These are phyloP conservation scores for Knoxdaviesia capensis DNA, from an alignment of 2,329 filamentous ascomycete genomes.

Conservation along the genomic window DNA sequence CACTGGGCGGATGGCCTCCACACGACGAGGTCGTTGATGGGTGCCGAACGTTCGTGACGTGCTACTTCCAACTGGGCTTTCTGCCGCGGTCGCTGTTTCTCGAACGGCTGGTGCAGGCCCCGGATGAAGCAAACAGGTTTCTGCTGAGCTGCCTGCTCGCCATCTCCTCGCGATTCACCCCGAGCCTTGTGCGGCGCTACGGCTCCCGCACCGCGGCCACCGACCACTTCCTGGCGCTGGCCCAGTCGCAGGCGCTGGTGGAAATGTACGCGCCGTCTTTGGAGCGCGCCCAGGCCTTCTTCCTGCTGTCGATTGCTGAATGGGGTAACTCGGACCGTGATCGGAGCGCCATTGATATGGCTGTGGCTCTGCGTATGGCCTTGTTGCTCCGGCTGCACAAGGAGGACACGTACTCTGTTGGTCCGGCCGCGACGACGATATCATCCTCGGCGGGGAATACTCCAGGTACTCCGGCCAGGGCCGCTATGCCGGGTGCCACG, in stretches of 20 bases:
- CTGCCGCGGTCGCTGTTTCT: constrained; percentile 13
- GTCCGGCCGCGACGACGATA: too few relatives aligned
- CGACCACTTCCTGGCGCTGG: constrained; percentile 9
- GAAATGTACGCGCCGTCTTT: constrained; percentile 12
- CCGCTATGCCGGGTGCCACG: constrained; percentile 5
- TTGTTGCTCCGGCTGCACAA: constrained; percentile 14
- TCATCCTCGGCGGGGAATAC: too few relatives aligned
- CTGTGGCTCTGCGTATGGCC: constrained; percentile 16
- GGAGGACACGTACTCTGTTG: constrained; percentile 13
- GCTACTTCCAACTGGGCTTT: constrained; percentile 14
- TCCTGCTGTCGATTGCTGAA: constrained; percentile 13
- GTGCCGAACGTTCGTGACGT: constrained; percentile 10
- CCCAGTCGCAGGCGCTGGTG: constrained; percentile 7
- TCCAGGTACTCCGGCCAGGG: too few relatives aligned
- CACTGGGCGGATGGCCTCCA: constrained; percentile 5
- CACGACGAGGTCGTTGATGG: constrained; percentile 11
- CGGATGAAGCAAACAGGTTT: constrained; percentile 9
- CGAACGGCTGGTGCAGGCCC: constrained; percentile 7
- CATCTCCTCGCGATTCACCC: constrained; percentile 13
- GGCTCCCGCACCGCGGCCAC: constrained; percentile 9
- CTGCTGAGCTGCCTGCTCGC: constrained; percentile 11
- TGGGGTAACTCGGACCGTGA: constrained; percentile 15
- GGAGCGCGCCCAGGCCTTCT: constrained; percentile 12
- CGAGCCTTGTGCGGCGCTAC: constrained; percentile 9
- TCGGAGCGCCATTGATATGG: constrained; percentile 15